A percentile compares a stretch with the other conserved stretches of the same genome.
Conservation (phyloP, 441 rosid species). For the Kokia cookei region DNA sequence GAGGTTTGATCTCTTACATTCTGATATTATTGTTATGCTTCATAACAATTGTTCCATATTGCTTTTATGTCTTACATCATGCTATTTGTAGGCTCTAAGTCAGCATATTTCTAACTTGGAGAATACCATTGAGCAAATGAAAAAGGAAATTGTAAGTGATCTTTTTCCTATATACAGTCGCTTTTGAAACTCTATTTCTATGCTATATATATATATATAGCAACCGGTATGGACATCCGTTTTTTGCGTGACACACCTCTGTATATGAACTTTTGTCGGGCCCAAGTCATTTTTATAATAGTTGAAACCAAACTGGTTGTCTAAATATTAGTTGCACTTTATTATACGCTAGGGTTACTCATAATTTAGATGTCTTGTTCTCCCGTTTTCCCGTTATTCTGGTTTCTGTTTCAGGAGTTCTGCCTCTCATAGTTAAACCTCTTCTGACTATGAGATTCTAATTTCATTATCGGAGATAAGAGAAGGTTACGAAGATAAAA, state of each 20-base stretch:
- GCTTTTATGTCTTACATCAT: slow-evolving; percentile 3
- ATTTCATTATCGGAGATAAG: too few species aligned
- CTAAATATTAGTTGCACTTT: neutral
- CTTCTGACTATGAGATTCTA: too few species aligned
- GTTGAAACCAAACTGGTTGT: neutral
- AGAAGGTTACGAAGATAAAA: too few species aligned
- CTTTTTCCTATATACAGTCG: neutral
- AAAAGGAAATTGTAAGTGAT: slow-evolving; percentile 66
- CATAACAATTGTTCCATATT: neutral
- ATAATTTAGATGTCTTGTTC: neutral
- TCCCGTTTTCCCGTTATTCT: too few species aligned
- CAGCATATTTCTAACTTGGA: slow-evolving; percentile 90
- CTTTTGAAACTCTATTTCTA: neutral
- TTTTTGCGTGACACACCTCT: neutral
- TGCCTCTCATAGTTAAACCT: too few species aligned
- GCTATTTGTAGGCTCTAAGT: slow-evolving; percentile 71
- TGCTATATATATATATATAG: neutral
- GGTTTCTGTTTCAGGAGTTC: too few species aligned
- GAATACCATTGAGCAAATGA: slow-evolving; percentile 68
- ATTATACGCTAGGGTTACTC: neutral
- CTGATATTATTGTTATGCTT: slow-evolving; percentile 10
- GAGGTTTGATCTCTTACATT: slow-evolving; percentile 51
- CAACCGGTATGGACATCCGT: slow-evolving; percentile 4
- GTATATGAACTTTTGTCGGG: neutral
- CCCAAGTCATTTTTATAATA: neutral